phyloP scores from a whole-genome alignment of 2,329 filamentous ascomycete genomes.

The Trichoderma semiorbis region DNA sequence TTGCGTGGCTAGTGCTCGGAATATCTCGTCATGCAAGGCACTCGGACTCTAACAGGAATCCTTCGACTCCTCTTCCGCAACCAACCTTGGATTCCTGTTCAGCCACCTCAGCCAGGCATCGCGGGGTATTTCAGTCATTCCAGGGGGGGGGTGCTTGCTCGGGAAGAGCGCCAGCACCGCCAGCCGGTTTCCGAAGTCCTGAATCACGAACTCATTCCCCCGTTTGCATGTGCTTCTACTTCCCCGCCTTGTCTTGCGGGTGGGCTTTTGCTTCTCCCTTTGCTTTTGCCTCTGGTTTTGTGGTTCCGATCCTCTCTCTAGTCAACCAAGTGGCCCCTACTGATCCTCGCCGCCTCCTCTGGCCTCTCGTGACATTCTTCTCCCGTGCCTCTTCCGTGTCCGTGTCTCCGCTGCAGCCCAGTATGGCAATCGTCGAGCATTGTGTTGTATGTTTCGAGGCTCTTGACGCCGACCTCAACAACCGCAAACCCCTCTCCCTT shows the following conservation, averaged over 20 bases:
- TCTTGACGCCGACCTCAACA: conserved; percentile 71
- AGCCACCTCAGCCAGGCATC: conserved; percentile 11
- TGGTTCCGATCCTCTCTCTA: background rate
- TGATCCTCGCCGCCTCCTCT: background rate
- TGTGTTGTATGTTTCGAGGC: conserved; percentile 93
- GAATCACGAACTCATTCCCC: background rate
- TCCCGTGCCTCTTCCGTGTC: background rate
- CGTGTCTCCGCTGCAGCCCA: conserved; percentile 8
- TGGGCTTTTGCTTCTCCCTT: background rate
- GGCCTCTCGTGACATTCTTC: background rate
- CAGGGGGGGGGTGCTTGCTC: conserved; percentile 6
- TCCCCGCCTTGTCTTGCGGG: conserved; percentile 5
- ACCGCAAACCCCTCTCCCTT: conserved; percentile 64
- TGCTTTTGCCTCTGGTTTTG: background rate
- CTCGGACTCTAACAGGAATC: background rate
- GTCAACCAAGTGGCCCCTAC: background rate
- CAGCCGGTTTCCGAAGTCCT: background rate
- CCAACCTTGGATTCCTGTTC: background rate
- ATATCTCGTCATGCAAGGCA: conserved; percentile 2
- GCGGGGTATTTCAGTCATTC: background rate
- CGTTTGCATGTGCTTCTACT: background rate
- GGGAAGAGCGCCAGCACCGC: background rate
- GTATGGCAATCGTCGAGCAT: conserved; percentile 81
- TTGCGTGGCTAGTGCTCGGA: background rate
- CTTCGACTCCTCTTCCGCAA: background rate